Conservation (phyloP, 179 eudicot genomes). For the Patellifolia procumbens region DNA sequence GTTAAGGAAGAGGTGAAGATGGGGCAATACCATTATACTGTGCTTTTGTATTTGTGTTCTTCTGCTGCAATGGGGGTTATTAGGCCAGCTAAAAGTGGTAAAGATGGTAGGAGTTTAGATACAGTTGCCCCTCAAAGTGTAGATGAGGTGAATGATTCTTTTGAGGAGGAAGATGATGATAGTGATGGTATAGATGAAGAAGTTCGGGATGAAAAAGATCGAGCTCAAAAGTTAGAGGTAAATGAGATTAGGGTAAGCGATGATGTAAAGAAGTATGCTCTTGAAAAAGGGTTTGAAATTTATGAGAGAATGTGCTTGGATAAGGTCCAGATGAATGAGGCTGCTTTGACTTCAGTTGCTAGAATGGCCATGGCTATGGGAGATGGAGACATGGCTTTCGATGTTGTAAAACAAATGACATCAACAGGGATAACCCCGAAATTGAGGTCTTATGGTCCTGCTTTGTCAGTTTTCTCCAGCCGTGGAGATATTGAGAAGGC, state of each 20-base stretch:
- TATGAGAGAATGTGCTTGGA: slow-evolving; percentile 61
- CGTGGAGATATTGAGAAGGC: slow-evolving; percentile 71
- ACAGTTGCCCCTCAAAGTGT: slow-evolving; percentile 10
- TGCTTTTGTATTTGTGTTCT: slow-evolving; percentile 81
- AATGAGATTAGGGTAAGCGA: slow-evolving; percentile 59
- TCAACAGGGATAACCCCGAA: slow-evolving; percentile 66
- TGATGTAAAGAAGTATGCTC: slow-evolving; percentile 62
- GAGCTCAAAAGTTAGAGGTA: slow-evolving; percentile 22
- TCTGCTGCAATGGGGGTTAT: slow-evolving; percentile 86
- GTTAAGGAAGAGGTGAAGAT: slow-evolving; percentile 43
- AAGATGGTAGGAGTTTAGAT: slow-evolving; percentile 48
- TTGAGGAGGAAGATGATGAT: slow-evolving; percentile 28
- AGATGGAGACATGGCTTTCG: slow-evolving; percentile 86
- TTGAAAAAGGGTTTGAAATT: slow-evolving; percentile 70
- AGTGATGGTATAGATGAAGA: slow-evolving; percentile 30
- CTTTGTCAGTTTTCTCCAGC: slow-evolving; percentile 60
- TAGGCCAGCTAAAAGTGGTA: slow-evolving; percentile 80
- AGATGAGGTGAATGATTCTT: slow-evolving; percentile 18
- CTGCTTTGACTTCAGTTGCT: slow-evolving; percentile 81
- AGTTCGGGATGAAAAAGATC: slow-evolving; percentile 30
- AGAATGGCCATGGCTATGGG: slow-evolving; percentile 87
- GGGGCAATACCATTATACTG: slow-evolving; percentile 75
- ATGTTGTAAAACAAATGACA: slow-evolving; percentile 76
- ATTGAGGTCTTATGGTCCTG: slow-evolving; percentile 86
- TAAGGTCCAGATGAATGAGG: slow-evolving; percentile 75